Conservation (phyloP, 2,329 filamentous ascomycete genomes). For the Microdochium trichocladiopsis region DNA sequence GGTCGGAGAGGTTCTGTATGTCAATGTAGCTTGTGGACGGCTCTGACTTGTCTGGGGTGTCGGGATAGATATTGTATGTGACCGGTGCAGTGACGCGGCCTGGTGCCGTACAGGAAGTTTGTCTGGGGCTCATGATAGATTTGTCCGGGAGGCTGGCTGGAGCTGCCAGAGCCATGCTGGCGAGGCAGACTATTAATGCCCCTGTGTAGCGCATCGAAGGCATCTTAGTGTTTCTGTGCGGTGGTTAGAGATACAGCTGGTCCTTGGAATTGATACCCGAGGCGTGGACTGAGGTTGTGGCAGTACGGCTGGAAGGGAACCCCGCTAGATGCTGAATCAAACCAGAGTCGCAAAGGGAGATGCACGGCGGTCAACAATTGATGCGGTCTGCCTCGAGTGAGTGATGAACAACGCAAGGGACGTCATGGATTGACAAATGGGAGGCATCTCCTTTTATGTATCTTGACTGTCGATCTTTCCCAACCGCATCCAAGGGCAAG, state of each 20-base stretch:
- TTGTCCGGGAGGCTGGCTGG: neutral
- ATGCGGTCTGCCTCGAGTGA: too few species aligned
- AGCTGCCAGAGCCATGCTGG: neutral
- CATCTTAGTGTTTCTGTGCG: neutral
- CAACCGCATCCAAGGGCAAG: too few species aligned
- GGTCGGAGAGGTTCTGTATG: conserved; percentile 1
- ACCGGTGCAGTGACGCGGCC: neutral
- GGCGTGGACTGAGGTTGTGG: too few species aligned
- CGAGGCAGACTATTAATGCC: neutral
- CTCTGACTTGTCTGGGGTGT: neutral
- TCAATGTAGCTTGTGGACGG: neutral
- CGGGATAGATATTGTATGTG: neutral
- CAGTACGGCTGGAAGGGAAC: too few species aligned
- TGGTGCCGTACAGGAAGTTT: neutral
- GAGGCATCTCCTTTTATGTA: too few species aligned
- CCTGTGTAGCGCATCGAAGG: neutral
- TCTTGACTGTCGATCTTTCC: too few species aligned
- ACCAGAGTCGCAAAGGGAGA: too few species aligned
- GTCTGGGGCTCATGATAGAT: too few species aligned
- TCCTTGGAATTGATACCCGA: too few species aligned
- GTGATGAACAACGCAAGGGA: neutral
- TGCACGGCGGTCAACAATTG: too few species aligned
- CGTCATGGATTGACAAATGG: neutral
- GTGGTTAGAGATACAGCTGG: too few species aligned
- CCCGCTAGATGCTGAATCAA: too few species aligned